Evolutionary conservation across 345 rosid species (phyloP).

Genomic region (Eucalyptus sideroxylon): DNA sequence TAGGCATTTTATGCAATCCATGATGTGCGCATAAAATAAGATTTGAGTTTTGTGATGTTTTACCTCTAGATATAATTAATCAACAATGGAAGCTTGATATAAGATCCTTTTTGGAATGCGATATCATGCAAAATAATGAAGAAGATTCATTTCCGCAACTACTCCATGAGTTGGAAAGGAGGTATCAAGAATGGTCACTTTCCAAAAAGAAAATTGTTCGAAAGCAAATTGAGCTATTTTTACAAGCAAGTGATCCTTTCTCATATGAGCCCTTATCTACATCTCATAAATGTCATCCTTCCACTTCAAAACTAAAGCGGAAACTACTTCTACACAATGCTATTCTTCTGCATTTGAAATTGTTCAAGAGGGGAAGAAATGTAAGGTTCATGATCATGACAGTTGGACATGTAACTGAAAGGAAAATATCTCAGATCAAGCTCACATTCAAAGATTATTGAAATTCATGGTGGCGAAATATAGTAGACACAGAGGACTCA

Average conservation of each 20-base stretch:
- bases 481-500: not conserved
- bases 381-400: not conserved
- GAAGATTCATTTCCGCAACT: not conserved
- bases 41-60: rapidly evolving
- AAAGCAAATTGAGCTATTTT: not conserved
- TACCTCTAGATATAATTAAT: not conserved
- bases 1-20: not conserved
- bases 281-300: not conserved
- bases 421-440: not conserved
- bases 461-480: no score
- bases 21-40: not conserved
- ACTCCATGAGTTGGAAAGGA: not conserved
- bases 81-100: not conserved
- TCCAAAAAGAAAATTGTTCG: not conserved
- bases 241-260: not conserved
- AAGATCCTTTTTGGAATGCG: not conserved
- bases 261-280: not conserved
- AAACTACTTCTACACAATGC: not conserved
- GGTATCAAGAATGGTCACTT: not conserved
- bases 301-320: not conserved
- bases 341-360: no score
- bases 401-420: not conserved
- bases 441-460: not conserved
- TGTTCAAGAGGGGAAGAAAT: not conserved
- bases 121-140: not conserved